Conservation (phyloP, 352 stramenopile species). For the Blastocystis sp. region DNA sequence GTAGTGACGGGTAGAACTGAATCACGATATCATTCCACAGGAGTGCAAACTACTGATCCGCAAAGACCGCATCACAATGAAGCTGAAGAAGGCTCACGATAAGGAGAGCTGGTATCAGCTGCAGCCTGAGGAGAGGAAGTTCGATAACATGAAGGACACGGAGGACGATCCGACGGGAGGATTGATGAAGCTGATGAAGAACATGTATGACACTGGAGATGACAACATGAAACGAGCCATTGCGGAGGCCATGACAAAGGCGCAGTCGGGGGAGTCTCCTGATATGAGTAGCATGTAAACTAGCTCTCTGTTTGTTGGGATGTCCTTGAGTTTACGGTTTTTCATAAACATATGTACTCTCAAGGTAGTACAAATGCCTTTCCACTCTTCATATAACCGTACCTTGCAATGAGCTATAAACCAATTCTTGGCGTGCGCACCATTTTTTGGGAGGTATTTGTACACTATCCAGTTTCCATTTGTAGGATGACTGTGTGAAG, state of each 20-base stretch:
- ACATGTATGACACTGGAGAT: conserved; percentile 5
- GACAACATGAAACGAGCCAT: conserved; percentile 23
- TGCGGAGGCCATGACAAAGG: conserved; percentile 19
- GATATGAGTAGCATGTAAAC: neutral
- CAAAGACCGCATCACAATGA: conserved; percentile 1
- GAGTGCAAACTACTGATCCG: neutral
- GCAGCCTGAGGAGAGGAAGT: neutral
- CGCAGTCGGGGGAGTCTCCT: neutral
- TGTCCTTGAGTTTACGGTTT: neutral
- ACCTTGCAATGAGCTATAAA: neutral
- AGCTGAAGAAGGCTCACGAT: neutral
- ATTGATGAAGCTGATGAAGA: conserved; percentile 25
- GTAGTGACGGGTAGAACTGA: neutral
- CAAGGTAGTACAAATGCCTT: neutral
- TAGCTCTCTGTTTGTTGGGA: neutral
- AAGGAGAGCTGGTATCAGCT: neutral
- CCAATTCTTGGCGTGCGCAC: conserved; percentile 20
- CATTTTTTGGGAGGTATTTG: conserved; percentile 5
- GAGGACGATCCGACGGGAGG: neutral
- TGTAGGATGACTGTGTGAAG: conserved; percentile 33
- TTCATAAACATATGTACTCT: neutral
- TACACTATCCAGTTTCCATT: neutral
- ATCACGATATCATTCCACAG: neutral
- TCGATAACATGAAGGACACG: neutral
- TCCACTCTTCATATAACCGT: neutral